Base-by-base conservation (phyloP, 306 rosid genomes). In the Pyrus pyrifolia region DNA sequence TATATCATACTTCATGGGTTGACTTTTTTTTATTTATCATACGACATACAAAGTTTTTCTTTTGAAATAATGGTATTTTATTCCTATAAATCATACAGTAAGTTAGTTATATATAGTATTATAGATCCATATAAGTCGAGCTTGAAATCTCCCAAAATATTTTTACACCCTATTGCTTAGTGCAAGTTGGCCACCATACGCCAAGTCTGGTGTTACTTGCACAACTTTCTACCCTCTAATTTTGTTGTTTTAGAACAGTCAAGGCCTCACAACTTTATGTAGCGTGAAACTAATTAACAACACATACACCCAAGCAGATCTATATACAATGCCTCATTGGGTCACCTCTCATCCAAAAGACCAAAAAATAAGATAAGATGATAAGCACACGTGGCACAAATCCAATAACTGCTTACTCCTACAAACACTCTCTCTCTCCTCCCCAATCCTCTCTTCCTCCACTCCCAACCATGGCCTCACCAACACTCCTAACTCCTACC, bases 331-430 rank as follows among this genome's bases (percentile, higher is more conserved):
- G 81, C 84, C 82, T 30, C 74, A 88, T 88, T 85, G 93, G 96
- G 58, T 81, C 77, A 35, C 10, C 78, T 81, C 85, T 87, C 80
- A 90, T 88, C 97, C 91, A 82, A 67, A 85, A 82, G 35, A 66
- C 78, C 70, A 73, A 83, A 71, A 72, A 5, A 38, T 44, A 72
- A 81, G 98, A 96, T 96, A 96, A 96, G 98, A 65, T 29, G 98
- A 91, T 96, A 93, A 89, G 97, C 6, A 83, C 88, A 91, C 93
- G 93, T 92, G 99, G 87, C 97, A 83, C 27, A 77, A 76, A 83
- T 82, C 88, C 87, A 82, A 23, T 72, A 71, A 78, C 72, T 64
- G 70, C 5, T 40, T 40, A 7, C 66, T 40, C 52, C 84, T 71
- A 69, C 80, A 82, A 71, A n/a, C 82, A 30, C 77, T 5, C 72